phyloP scores from a whole-genome alignment of 176 grass and related monocot species.

The Luzula sylvatica region DNA sequence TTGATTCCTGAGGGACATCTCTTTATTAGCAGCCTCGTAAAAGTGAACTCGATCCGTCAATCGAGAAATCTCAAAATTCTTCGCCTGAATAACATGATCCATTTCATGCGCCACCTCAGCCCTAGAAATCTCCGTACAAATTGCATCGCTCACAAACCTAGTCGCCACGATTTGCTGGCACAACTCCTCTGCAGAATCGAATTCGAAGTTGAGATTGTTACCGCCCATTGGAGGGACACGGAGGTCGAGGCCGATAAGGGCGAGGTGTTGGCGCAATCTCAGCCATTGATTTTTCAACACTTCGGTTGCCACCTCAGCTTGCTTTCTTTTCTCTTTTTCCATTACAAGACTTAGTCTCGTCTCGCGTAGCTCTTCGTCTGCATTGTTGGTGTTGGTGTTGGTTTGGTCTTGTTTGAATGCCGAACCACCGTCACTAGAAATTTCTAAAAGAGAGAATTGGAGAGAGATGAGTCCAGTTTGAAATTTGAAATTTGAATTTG shows the following conservation, averaged over 20 bases:
- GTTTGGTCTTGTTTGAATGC: not conserved
- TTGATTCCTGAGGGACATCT: slow-evolving; percentile 98
- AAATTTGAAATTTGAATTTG: not conserved
- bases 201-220: slow-evolving; percentile 21
- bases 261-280: slow-evolving; percentile 56
- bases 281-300: slow-evolving; percentile 70
- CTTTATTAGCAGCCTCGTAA: slow-evolving; percentile 89
- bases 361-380: slow-evolving; percentile 67
- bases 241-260: slow-evolving; percentile 49
- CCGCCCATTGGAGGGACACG: slow-evolving; percentile 28
- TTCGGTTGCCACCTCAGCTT: slow-evolving; percentile 65
- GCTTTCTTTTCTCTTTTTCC: slow-evolving; percentile 79
- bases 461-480: not conserved
- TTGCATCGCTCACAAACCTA: slow-evolving; percentile 51
- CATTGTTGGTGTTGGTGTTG: not conserved
- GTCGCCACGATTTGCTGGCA: slow-evolving; percentile 79
- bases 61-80: slow-evolving; percentile 93
- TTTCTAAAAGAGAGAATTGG: slow-evolving; percentile 33
- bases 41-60: slow-evolving; percentile 88
- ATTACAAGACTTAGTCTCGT: slow-evolving; percentile 64
- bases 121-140: slow-evolving; percentile 41
- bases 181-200: slow-evolving; percentile 74
- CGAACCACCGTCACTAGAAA: slow-evolving; percentile 57
- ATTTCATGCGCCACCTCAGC: slow-evolving; percentile 62
- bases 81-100: slow-evolving; percentile 53